Percentiles rank a stretch among this genome's conserved stretches.
phyloP scores from a whole-genome alignment of 495 filamentous ascomycete genomes.

The Neurospora tetraspora region DNA sequence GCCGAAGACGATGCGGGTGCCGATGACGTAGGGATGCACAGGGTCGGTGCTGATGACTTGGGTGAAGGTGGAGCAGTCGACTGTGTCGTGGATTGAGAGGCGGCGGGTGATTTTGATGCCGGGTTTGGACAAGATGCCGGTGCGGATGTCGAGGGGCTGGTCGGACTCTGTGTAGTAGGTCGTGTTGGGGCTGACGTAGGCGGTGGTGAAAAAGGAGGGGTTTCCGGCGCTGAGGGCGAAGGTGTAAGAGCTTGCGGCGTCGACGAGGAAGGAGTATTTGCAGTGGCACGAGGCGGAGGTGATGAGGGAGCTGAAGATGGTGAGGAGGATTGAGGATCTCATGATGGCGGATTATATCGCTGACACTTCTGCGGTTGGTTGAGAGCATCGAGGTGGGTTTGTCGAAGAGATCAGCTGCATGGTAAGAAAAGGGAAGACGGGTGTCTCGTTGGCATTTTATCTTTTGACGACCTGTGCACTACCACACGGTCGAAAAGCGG shows the following conservation, averaged over 20 bases:
- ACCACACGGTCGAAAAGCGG: neutral
- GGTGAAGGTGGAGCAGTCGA: slow-evolving; percentile 37
- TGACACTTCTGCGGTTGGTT: neutral
- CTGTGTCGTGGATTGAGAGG: slow-evolving; percentile 37
- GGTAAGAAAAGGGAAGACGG: neutral
- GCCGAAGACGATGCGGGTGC: too few species aligned
- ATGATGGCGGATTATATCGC: neutral
- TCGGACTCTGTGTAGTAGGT: slow-evolving; percentile 29
- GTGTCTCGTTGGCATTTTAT: neutral
- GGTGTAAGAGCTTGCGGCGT: slow-evolving; percentile 7
- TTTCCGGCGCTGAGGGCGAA: slow-evolving; percentile 10
- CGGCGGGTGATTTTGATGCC: slow-evolving; percentile 35
- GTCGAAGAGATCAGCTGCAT: neutral
- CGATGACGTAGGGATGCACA: too few species aligned
- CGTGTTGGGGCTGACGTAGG: neutral
- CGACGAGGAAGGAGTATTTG: slow-evolving; percentile 2
- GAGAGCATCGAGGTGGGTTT: too few species aligned
- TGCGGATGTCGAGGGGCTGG: slow-evolving; percentile 24
- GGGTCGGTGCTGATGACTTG: slow-evolving; percentile 37
- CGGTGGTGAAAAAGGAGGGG: neutral
- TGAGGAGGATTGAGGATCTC: neutral
- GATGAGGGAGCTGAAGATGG: neutral
- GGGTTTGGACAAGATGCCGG: slow-evolving; percentile 33
- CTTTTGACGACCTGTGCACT: neutral
- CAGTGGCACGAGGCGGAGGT: neutral